Conservation (phyloP, 495 filamentous ascomycete species). For the Xylaria intraflava region DNA sequence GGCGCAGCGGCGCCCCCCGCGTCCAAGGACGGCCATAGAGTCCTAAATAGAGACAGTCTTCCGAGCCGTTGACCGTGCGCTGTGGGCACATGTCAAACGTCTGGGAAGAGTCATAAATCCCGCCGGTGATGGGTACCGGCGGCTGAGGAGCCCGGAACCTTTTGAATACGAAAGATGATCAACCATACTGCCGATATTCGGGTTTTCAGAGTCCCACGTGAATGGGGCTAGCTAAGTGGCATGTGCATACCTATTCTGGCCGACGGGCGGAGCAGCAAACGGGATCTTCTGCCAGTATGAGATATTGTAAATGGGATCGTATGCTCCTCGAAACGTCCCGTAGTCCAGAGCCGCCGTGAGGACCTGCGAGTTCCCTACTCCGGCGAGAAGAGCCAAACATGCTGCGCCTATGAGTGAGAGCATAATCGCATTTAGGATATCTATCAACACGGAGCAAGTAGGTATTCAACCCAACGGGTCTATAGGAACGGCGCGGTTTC, state of each 20-base stretch:
- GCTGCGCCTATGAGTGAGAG: not conserved
- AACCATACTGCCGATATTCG: not conserved
- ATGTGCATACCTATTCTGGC: slow-evolving; percentile 35
- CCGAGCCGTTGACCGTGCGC: slow-evolving; percentile 51
- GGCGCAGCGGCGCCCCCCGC: slow-evolving; percentile 32
- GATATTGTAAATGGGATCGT: slow-evolving; percentile 45
- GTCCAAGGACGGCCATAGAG: slow-evolving; percentile 50
- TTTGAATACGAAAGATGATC: not conserved
- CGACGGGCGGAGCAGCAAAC: slow-evolving; percentile 51
- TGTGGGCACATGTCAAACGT: slow-evolving; percentile 54
- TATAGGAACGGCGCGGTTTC: not conserved
- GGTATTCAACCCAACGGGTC: not conserved
- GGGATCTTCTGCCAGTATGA: slow-evolving; percentile 53
- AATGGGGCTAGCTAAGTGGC: no score
- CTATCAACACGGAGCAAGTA: not conserved
- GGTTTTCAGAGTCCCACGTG: no score
- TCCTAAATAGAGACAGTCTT: slow-evolving; percentile 57
- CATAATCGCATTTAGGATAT: not conserved
- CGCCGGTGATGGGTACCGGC: slow-evolving; percentile 38
- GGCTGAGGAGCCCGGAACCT: slow-evolving; percentile 50
- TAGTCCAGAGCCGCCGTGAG: slow-evolving; percentile 44
- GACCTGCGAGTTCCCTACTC: slow-evolving; percentile 12
- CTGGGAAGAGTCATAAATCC: slow-evolving; percentile 51
- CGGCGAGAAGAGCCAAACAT: not conserved
- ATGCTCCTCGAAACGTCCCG: slow-evolving; percentile 52